phyloP scores from a whole-genome alignment of 208 protist species.

The Endotrypanum monterogeii region DNA sequence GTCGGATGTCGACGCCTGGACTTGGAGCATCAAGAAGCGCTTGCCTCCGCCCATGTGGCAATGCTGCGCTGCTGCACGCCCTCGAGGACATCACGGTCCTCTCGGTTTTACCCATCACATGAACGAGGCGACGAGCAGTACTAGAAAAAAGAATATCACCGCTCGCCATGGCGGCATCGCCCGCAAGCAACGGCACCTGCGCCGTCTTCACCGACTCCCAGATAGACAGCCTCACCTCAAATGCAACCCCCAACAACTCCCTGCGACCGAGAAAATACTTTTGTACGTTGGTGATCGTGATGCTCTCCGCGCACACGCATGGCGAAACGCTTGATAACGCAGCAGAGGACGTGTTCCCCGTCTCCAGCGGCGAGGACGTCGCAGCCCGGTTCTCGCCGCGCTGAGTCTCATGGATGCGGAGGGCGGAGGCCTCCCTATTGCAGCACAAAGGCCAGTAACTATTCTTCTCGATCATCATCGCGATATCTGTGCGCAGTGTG shows the following conservation, averaged over 20 bases:
- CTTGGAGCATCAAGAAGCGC: too few species aligned
- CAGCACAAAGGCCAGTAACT: not conserved
- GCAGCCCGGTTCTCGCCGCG: not conserved
- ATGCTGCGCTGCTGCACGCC: not conserved
- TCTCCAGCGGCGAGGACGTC: not conserved
- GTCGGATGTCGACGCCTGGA: too few species aligned
- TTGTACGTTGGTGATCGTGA: not conserved
- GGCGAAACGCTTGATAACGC: not conserved
- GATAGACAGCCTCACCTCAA: not conserved
- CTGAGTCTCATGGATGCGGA: not conserved
- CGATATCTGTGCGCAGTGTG: conserved; percentile 17
- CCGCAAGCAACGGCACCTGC: not conserved
- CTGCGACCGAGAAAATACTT: not conserved
- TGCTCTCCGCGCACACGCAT: not conserved
- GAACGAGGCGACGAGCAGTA: too few species aligned
- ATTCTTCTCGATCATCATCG: not conserved
- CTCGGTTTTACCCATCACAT: too few species aligned
- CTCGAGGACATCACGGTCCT: not conserved
- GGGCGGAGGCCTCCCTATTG: not conserved
- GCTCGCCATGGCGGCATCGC: not conserved
- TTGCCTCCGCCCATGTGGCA: too few species aligned
- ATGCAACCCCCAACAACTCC: conserved; percentile 3
- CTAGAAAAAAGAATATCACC: not conserved
- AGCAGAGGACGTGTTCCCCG: not conserved
- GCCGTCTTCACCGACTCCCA: not conserved